A percentile compares a stretch with the other conserved stretches of the same genome.
These are phyloP conservation scores for Boletus mariae DNA, from an alignment of 1,284 basidiomycete species.

Conservation along the genomic window DNA sequence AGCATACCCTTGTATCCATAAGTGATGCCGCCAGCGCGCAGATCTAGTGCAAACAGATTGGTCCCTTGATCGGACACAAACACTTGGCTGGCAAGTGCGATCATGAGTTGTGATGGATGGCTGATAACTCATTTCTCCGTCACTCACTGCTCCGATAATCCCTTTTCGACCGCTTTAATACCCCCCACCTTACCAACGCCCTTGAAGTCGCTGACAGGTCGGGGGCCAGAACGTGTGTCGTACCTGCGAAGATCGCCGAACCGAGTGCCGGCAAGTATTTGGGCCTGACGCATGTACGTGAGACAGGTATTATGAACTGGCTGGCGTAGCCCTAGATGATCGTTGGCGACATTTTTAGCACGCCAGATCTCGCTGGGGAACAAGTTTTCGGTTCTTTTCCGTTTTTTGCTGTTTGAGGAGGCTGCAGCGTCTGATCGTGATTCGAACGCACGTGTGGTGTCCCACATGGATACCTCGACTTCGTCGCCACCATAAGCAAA, in stretches of 20 bases:
- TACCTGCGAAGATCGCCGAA: constrained; percentile 76
- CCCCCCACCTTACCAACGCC: constrained; percentile 64
- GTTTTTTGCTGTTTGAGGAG: constrained; percentile 47
- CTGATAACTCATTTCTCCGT: neutral
- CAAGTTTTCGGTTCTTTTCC: constrained; percentile 63
- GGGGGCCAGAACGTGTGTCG: constrained; percentile 71
- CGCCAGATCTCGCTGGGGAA: constrained; percentile 76
- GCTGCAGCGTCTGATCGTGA: constrained; percentile 14
- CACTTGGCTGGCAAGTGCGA: constrained; percentile 51
- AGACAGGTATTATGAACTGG: constrained; percentile 77
- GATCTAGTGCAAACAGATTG: constrained; percentile 68
- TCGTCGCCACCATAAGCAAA: constrained; percentile 88
- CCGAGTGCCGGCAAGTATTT: constrained; percentile 73
- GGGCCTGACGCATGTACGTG: constrained; percentile 50
- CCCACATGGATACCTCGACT: constrained; percentile 83
- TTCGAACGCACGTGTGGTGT: constrained; percentile 66
- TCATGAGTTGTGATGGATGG: neutral
- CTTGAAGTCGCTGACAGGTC: constrained; percentile 69
- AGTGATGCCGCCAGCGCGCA: constrained; percentile 66
- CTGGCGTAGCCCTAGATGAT: constrained; percentile 73
- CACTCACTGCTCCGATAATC: constrained; percentile 66
- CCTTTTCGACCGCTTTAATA: constrained; percentile 58
- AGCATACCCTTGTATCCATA: constrained; percentile 72
- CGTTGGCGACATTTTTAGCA: constrained; percentile 80
- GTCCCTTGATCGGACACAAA: constrained; percentile 74